A percentile compares a stretch with the other conserved stretches of the same genome.
These are phyloP conservation scores for Prunus armeniaca DNA, from an alignment of 306 rosid species.

Conservation along the genomic window DNA sequence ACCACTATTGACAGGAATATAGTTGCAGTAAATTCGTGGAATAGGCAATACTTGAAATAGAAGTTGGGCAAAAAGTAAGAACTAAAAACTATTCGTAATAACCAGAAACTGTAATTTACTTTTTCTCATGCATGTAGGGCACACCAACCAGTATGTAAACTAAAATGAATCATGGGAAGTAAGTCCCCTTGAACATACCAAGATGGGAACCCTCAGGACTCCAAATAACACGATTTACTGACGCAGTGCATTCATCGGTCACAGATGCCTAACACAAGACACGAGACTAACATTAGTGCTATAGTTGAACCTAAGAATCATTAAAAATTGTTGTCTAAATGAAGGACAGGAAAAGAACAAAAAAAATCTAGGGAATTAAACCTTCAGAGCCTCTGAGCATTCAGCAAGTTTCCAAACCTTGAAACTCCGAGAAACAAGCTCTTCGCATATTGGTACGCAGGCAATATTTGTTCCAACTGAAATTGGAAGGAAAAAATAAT, in stretches of 20 bases:
- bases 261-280: background rate
- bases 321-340: background rate
- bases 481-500: background rate
- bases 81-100: background rate
- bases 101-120: background rate
- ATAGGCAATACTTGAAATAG: slow-evolving; percentile 20
- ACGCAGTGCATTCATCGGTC: background rate
- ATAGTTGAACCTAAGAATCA: background rate
- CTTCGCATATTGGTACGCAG: slow-evolving; percentile 9
- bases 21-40: slow-evolving; percentile 21
- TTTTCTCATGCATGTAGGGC: background rate
- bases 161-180: background rate
- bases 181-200: background rate
- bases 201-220: slow-evolving; percentile 21
- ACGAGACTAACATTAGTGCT: background rate
- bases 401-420: slow-evolving; percentile 11
- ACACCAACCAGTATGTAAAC: background rate
- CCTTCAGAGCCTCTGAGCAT: slow-evolving; percentile 4
- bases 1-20: slow-evolving; percentile 16
- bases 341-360: background rate
- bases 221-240: slow-evolving; percentile 22
- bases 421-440: slow-evolving; percentile 9
- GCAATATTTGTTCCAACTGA: slow-evolving; percentile 16
- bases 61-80: background rate
- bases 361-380: background rate